Percentiles rank a stretch among this genome's conserved stretches.
Evolutionary conservation across 1,284 basidiomycete species (phyloP).

Genomic region (Tylopilus orsonianus): DNA sequence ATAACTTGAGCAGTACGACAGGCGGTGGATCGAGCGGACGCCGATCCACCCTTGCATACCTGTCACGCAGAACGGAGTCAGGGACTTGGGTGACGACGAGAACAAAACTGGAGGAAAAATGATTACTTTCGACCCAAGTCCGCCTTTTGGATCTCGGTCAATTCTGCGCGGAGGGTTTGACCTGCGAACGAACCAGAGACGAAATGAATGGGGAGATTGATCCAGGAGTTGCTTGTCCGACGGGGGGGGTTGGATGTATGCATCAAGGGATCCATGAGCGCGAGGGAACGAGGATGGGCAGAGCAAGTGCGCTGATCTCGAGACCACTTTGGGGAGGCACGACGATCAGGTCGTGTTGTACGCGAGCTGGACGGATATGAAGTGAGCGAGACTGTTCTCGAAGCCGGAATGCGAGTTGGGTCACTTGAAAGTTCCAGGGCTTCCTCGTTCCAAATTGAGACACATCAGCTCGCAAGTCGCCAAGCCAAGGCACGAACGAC

Average conservation of each 20-base stretch:
- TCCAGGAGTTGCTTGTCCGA: conserved; percentile 31
- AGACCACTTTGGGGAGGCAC: neutral
- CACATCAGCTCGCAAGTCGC: conserved; percentile 9
- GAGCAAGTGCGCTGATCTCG: conserved; percentile 11
- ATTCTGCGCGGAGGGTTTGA: conserved; percentile 55
- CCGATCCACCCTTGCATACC: conserved; percentile 60
- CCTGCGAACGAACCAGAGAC: conserved; percentile 59
- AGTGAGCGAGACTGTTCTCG: neutral
- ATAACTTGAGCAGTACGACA: conserved; percentile 55
- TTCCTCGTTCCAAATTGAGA: conserved; percentile 28
- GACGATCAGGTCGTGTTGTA: conserved; percentile 20
- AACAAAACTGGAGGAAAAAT: neutral
- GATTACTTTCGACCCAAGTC: conserved; percentile 63
- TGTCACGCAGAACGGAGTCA: conserved; percentile 25
- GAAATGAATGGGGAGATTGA: conserved; percentile 52
- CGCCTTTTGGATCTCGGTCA: conserved; percentile 63
- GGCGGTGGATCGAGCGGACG: conserved; percentile 65
- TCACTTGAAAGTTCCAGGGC: conserved; percentile 3
- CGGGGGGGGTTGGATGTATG: conserved; percentile 20
- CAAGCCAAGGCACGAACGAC: conserved; percentile 14
- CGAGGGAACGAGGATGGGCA: neutral
- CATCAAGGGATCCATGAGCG: conserved; percentile 25
- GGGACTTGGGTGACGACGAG: conserved; percentile 1
- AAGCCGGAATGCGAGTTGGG: conserved; percentile 1
- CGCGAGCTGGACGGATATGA: conserved; percentile 11